Percentiles rank a stretch among this genome's conserved stretches.
These are phyloP conservation scores for Ogataea trehaloabstinens DNA, from an alignment of 805 yeast genomes.

Conservation along the genomic window DNA sequence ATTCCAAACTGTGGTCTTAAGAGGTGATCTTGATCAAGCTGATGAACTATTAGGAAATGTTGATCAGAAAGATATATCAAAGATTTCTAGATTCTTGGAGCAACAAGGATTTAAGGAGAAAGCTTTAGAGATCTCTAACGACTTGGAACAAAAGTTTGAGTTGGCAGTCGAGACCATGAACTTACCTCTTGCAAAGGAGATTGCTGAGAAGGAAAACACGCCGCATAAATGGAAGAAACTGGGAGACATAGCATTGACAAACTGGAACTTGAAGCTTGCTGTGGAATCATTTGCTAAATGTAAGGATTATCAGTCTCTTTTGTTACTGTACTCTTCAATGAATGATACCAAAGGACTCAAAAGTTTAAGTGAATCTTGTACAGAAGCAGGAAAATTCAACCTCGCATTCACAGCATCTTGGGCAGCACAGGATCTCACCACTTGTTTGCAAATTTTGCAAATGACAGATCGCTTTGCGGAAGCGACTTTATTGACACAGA, in stretches of 20 bases:
- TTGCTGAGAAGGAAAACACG: slow-evolving; percentile 51
- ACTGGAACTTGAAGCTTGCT: slow-evolving; percentile 81
- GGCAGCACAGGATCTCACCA: slow-evolving; percentile 70
- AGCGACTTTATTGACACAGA: slow-evolving; percentile 75
- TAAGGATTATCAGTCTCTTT: slow-evolving; percentile 75
- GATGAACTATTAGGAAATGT: slow-evolving; percentile 61
- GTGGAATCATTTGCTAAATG: slow-evolving; percentile 76
- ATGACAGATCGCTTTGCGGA: slow-evolving; percentile 74
- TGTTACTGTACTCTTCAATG: slow-evolving; percentile 78
- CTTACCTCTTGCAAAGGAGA: slow-evolving; percentile 66
- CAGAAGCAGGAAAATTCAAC: slow-evolving; percentile 75
- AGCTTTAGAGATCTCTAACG: slow-evolving; percentile 81
- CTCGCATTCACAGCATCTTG: slow-evolving; percentile 90
- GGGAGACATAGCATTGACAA: slow-evolving; percentile 80
- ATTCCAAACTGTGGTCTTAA: slow-evolving; percentile 90
- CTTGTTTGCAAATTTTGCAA: slow-evolving; percentile 63
- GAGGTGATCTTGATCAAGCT: slow-evolving; percentile 91
- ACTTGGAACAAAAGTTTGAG: slow-evolving; percentile 88
- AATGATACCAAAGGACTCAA: slow-evolving; percentile 62
- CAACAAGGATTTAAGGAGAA: slow-evolving; percentile 85
- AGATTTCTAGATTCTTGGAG: slow-evolving; percentile 89
- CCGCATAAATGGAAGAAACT: slow-evolving; percentile 86
- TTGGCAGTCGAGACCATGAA: slow-evolving; percentile 77
- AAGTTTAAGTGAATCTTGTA: slow-evolving; percentile 65
- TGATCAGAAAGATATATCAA: slow-evolving; percentile 64